These are phyloP conservation scores for Acaromyces ingoldii DNA, from an alignment of 1,284 basidiomycete genomes.

Conservation along the genomic window DNA sequence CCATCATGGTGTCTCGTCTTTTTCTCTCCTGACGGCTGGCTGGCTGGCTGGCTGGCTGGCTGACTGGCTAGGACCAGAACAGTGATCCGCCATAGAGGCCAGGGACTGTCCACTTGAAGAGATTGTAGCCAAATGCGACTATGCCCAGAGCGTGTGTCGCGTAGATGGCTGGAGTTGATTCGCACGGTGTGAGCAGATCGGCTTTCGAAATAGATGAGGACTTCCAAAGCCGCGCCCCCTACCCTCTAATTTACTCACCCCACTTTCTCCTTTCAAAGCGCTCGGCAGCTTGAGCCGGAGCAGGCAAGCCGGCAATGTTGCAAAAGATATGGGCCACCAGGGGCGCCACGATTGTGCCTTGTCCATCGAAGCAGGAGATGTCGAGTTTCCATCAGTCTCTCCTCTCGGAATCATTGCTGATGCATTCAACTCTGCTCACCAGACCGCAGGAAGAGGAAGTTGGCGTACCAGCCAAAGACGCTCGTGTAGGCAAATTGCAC, in stretches of 20 bases:
- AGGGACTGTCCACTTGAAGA: too few relatives aligned
- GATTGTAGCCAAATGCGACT: too few relatives aligned
- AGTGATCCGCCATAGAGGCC: too few relatives aligned
- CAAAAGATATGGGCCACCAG: constrained; percentile 76
- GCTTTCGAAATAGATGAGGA: too few relatives aligned
- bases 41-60: not conserved
- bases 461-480: constrained; percentile 82
- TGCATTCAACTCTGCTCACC: constrained; percentile 58
- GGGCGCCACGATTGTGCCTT: constrained; percentile 57
- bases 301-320: constrained; percentile 87
- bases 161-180: too few relatives aligned
- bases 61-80: too few relatives aligned
- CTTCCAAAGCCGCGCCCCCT: too few relatives aligned
- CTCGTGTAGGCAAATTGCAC: constrained; percentile 85
- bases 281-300: constrained; percentile 54
- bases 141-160: too few relatives aligned
- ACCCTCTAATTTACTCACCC: too few relatives aligned
- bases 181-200: too few relatives aligned
- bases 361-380: not conserved
- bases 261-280: constrained; percentile 52
- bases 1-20: too few relatives aligned
- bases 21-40: not conserved
- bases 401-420: not conserved
- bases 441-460: constrained; percentile 78
- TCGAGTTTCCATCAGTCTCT: not conserved